Base-by-base conservation (phyloP, 768 basidiomycete genomes). In the Amanita molliuscula region DNA sequence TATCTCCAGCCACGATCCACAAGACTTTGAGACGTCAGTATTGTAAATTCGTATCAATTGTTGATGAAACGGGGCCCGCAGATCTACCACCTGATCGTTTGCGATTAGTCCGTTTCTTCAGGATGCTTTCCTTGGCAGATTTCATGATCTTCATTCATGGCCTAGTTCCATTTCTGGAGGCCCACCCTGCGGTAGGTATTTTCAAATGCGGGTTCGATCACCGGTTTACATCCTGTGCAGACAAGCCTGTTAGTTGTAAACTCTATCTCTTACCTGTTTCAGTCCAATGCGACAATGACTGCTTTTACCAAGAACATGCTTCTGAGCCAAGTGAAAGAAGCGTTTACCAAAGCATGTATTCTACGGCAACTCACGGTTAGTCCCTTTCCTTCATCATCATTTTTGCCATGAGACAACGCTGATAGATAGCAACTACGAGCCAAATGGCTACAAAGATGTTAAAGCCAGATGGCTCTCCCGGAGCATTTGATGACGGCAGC, bases 361-460 rank as follows among this genome's bases (percentile, higher is more conserved):
- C 29, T 48, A 59, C 41, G 43, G 35, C 42, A 36, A 53, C 18
- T 54, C 21, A 29, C 40, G 31, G 42, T 26, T 20, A 23, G 18
- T 38, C n/a, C 13, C n/a, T 20, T 28, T 20, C 18, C 1, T 35
- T 34, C 9, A 20, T 47, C 9, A 46, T 6, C 43, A 21, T 41
- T 16, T 53, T 41, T 48, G 35, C 20, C 55, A 47, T 25, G 28
- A 23, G 28, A 31, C 29, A 11, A 31, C 1, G 7, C 13, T 31
- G 46, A 23, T 46, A 67, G 67, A 57, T 70, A 38, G 69, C 85
- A 41, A 67, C 74, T 29, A 85, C 83, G 2, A 80, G 79, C 20
- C 84, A 88, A 59, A 67, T 88, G 55, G 73, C 81, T 11, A 87
- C 81, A 0, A 88, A 82, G 59, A 65, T 85, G 55, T 61, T 85